These are phyloP conservation scores for Erysimum cheiri DNA, from an alignment of 441 rosid genomes.

Conservation along the genomic window DNA sequence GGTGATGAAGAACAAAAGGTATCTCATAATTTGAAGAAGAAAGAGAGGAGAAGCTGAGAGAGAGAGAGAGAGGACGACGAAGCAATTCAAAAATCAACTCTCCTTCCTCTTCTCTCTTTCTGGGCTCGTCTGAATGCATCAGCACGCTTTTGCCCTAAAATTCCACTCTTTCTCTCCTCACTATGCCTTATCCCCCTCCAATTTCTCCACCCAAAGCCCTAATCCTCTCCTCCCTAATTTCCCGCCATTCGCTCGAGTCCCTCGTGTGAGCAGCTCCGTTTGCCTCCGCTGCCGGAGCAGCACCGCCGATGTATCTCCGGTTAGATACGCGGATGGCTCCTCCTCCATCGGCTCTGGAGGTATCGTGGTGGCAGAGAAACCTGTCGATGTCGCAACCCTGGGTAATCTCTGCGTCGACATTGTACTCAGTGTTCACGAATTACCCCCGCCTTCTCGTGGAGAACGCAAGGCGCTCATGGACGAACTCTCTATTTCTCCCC, in stretches of 20 bases:
- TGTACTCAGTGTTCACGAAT: constrained; percentile 75
- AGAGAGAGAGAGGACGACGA: constrained; percentile 22
- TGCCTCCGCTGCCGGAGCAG: constrained; percentile 45
- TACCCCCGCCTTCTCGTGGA: constrained; percentile 69
- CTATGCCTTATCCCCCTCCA: constrained; percentile 49
- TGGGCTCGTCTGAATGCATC: constrained; percentile 60
- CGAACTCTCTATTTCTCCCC: constrained; percentile 69
- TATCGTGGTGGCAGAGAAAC: constrained; percentile 47
- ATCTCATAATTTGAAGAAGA: constrained; percentile 5
- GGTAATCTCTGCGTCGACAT: constrained; percentile 97
- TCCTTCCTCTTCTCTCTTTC: constrained; percentile 8
- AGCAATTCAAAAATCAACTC: constrained; percentile 10
- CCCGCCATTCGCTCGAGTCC: constrained; percentile 37
- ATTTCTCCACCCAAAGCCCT: constrained; percentile 40
- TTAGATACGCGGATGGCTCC: constrained; percentile 39
- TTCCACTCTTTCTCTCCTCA: constrained; percentile 48
- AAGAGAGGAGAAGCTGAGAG: constrained; percentile 11
- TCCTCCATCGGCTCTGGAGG: constrained; percentile 39
- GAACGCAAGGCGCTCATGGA: constrained; percentile 79
- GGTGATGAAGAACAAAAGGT: background rate
- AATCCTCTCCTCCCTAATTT: constrained; percentile 37
- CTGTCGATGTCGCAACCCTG: constrained; percentile 79
- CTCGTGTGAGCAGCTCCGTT: constrained; percentile 31
- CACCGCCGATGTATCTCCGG: constrained; percentile 46
- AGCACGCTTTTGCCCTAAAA: constrained; percentile 52